A percentile compares a stretch with the other conserved stretches of the same genome.
Conservation (phyloP, 768 basidiomycete genomes). For the Lentinus brumalis region DNA sequence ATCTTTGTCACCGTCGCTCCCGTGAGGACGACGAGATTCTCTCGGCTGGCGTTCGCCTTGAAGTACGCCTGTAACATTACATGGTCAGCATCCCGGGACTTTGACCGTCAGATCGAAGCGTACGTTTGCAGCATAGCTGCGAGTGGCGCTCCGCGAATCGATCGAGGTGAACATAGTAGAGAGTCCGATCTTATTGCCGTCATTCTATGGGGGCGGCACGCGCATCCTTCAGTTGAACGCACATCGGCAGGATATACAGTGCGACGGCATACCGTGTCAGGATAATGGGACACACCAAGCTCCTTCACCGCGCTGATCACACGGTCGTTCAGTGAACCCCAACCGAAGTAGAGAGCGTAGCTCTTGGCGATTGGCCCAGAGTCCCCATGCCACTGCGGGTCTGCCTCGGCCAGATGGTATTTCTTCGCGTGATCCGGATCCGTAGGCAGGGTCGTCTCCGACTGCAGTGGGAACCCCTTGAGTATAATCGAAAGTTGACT, state of each 20-base stretch:
- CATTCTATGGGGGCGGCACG: not conserved
- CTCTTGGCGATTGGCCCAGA: not conserved
- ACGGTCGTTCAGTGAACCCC: not conserved
- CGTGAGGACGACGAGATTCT: not conserved
- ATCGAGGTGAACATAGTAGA: not conserved
- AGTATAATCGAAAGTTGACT: not conserved
- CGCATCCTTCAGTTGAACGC: not conserved
- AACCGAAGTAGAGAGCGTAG: not conserved
- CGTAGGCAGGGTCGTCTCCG: not conserved
- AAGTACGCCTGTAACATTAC: not conserved
- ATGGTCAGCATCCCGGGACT: not conserved
- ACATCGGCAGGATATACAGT: not conserved
- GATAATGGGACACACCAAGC: not conserved
- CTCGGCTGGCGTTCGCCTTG: not conserved
- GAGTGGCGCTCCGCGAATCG: not conserved
- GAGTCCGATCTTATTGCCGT: not conserved
- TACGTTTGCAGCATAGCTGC: not conserved
- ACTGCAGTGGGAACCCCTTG: not conserved
- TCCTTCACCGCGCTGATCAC: not conserved
- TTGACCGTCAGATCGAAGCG: not conserved
- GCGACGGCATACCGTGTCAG: not conserved
- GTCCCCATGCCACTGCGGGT: not conserved
- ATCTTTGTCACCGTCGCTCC: not conserved
- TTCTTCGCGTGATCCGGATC: not conserved
- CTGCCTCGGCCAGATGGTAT: not conserved